These are phyloP conservation scores for Lipomyces spencermartinsiae DNA, from an alignment of 805 yeast genomes.

Conservation along the genomic window DNA sequence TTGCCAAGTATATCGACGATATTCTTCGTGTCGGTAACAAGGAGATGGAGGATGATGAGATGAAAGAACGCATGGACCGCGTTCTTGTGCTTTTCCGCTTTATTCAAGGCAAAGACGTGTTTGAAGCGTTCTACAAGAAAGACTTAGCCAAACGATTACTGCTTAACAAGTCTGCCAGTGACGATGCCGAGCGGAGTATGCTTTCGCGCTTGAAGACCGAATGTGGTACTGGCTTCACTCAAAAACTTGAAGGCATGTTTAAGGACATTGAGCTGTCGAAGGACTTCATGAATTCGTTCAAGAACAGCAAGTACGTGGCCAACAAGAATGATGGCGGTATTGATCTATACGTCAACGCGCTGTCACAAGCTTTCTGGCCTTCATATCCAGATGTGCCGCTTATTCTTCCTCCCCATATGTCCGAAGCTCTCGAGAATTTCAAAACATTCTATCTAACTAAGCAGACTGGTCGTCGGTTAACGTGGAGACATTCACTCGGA, in stretches of 20 bases:
- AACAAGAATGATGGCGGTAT: slow-evolving; percentile 40
- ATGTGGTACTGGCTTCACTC: slow-evolving; percentile 78
- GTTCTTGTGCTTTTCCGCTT: slow-evolving; percentile 69
- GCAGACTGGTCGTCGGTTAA: slow-evolving; percentile 39
- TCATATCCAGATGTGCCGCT: slow-evolving; percentile 41
- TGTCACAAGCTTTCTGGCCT: slow-evolving; percentile 46
- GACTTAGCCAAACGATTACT: slow-evolving; percentile 83
- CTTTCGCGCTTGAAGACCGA: slow-evolving; percentile 74
- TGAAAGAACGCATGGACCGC: slow-evolving; percentile 56
- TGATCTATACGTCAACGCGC: slow-evolving; percentile 41
- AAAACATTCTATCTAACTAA: slow-evolving; percentile 39
- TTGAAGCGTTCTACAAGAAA: slow-evolving; percentile 82
- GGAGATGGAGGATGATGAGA: slow-evolving; percentile 52
- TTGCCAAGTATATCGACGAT: slow-evolving; percentile 45
- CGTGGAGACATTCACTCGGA: slow-evolving; percentile 44
- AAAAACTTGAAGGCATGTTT: slow-evolving; percentile 85
- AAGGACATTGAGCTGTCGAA: slow-evolving; percentile 71
- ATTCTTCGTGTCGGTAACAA: slow-evolving; percentile 41
- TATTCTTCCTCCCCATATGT: slow-evolving; percentile 42
- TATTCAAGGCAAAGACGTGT: slow-evolving; percentile 81
- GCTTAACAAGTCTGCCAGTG: slow-evolving; percentile 53
- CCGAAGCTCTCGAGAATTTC: slow-evolving; percentile 38
- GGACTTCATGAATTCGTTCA: slow-evolving; percentile 49
- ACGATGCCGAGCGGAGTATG: slow-evolving; percentile 72
- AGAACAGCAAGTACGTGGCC: slow-evolving; percentile 31